A percentile compares a stretch with the other conserved stretches of the same genome.
Evolutionary conservation across 331 rosid species (phyloP).

Genomic region (Malus hybrid): DNA sequence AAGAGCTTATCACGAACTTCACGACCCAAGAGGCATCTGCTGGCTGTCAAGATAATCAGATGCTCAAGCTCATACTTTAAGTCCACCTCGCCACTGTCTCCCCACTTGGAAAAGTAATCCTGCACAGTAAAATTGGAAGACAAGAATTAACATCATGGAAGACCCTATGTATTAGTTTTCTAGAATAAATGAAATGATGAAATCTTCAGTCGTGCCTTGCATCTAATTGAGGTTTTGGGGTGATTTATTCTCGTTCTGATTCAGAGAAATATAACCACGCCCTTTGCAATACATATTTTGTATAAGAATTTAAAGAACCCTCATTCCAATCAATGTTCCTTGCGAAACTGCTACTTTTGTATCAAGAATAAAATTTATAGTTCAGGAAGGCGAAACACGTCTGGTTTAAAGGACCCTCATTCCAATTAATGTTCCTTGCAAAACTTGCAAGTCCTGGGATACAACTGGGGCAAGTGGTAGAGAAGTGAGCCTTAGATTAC

Average conservation of each 20-base stretch:
- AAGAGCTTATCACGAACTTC: slow-evolving; percentile 92
- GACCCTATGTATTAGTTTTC: too few species aligned
- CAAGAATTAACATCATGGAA: background rate
- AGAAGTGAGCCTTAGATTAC: background rate
- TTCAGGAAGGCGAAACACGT: background rate
- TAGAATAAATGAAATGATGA: background rate
- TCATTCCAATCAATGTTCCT: too few species aligned
- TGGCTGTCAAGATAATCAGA: slow-evolving; percentile 81
- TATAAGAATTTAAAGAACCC: background rate
- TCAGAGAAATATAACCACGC: background rate
- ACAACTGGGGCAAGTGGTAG: background rate
- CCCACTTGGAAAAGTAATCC: slow-evolving; percentile 96
- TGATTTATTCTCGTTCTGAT: background rate
- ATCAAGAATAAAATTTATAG: background rate
- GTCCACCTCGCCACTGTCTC: slow-evolving; percentile 83
- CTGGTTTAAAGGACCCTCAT: background rate
- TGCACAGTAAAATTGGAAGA: slow-evolving; percentile 18
- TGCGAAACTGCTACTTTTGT: background rate
- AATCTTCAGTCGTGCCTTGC: background rate
- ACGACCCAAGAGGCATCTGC: slow-evolving; percentile 83
- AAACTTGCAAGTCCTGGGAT: background rate
- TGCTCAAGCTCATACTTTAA: slow-evolving; percentile 89
- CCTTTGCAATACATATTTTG: background rate
- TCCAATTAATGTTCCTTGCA: background rate
- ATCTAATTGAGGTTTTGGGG: background rate